Conservation (phyloP, 108 stramenopile genomes). For the Cyclostephanos tholiformis region DNA sequence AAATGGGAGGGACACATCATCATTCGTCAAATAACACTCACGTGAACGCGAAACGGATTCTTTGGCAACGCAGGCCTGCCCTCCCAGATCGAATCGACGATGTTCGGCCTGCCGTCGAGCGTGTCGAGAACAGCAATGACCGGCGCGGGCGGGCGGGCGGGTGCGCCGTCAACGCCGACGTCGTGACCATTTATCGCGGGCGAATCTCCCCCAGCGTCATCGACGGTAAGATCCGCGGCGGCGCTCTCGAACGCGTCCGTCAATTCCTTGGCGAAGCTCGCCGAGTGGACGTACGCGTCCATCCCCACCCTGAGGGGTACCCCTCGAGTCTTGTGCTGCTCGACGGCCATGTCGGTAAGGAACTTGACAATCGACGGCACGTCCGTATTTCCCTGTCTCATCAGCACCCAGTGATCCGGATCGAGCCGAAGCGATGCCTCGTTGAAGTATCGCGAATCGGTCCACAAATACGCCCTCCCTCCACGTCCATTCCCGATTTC, state of each 20-base stretch:
- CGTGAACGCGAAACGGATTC: slow-evolving; percentile 86
- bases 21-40: not conserved
- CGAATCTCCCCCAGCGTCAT: slow-evolving; percentile 19
- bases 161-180: not conserved
- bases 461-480: slow-evolving; percentile 83
- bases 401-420: slow-evolving; percentile 71
- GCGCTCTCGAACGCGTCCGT: slow-evolving; percentile 63
- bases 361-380: slow-evolving; percentile 73
- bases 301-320: slow-evolving; percentile 66
- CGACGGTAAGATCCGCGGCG: slow-evolving; percentile 43
- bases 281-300: slow-evolving; percentile 81
- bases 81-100: slow-evolving; percentile 93
- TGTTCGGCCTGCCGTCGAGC: slow-evolving; percentile 60
- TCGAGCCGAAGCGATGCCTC: slow-evolving; percentile 88
- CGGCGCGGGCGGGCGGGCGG: not conserved
- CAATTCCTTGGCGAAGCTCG: slow-evolving; percentile 78
- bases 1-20: no score
- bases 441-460: slow-evolving; percentile 95
- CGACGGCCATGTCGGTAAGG: slow-evolving; percentile 54
- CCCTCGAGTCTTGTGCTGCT: slow-evolving; percentile 36
- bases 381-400: slow-evolving; percentile 77
- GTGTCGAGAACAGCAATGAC: slow-evolving; percentile 67
- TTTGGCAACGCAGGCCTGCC: slow-evolving; percentile 78
- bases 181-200: not conserved
- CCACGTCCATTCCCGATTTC: no score